Conservation (phyloP, 2,329 filamentous ascomycete genomes). For the Talaromyces islandicus region DNA sequence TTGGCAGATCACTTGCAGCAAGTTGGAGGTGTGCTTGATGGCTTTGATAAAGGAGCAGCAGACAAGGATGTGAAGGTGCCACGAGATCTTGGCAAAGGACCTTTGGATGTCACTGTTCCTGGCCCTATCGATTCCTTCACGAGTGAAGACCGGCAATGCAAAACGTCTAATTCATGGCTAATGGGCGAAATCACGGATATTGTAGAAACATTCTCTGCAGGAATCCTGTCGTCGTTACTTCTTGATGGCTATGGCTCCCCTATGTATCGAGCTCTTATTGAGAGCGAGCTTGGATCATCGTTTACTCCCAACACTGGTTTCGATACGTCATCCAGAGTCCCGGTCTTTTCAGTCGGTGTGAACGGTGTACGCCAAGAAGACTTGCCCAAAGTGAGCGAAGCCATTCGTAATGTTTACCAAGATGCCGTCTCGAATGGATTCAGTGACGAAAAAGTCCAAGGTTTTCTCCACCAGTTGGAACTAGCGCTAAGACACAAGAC, state of each 20-base stretch:
- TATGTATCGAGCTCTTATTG: slow-evolving; percentile 80
- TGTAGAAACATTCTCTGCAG: slow-evolving; percentile 80
- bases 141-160: slow-evolving; percentile 79
- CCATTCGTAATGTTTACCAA: slow-evolving; percentile 65
- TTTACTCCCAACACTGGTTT: slow-evolving; percentile 95
- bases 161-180: slow-evolving; percentile 91
- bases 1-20: slow-evolving; percentile 73
- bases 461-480: slow-evolving; percentile 88
- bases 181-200: slow-evolving; percentile 77
- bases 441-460: slow-evolving; percentile 83
- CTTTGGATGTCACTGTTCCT: slow-evolving; percentile 62
- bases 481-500: slow-evolving; percentile 94
- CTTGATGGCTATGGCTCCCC: slow-evolving; percentile 95
- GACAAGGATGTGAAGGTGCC: slow-evolving; percentile 72
- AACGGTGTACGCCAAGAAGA: slow-evolving; percentile 82
- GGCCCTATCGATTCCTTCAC: slow-evolving; percentile 85
- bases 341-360: slow-evolving; percentile 84
- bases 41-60: slow-evolving; percentile 64
- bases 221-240: slow-evolving; percentile 73
- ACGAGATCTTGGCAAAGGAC: slow-evolving; percentile 61
- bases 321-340: slow-evolving; percentile 68
- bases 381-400: slow-evolving; percentile 68
- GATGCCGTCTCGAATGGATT: slow-evolving; percentile 72
- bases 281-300: slow-evolving; percentile 82
- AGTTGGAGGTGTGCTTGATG: slow-evolving; percentile 65